These are phyloP conservation scores for Diplodia seriata DNA, from an alignment of 2,329 filamentous ascomycete genomes.

Conservation along the genomic window DNA sequence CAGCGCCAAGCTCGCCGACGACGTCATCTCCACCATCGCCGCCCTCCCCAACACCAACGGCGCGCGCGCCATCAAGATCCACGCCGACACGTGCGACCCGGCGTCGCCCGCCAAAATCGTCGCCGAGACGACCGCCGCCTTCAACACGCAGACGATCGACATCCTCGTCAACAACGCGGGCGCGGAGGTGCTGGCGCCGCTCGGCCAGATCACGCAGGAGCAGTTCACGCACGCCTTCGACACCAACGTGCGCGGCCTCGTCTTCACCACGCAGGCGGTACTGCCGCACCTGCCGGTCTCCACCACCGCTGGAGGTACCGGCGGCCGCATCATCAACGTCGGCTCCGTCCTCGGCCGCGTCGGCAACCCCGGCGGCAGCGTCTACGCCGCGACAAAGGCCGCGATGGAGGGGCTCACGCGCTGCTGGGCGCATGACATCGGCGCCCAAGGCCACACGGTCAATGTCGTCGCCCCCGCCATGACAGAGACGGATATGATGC, in stretches of 20 bases:
- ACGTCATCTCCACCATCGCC: slow-evolving; percentile 46
- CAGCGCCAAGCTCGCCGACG: slow-evolving; percentile 45
- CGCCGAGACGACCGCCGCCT: slow-evolving; percentile 45
- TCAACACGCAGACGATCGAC: slow-evolving; percentile 76
- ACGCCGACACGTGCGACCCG: slow-evolving; percentile 84
- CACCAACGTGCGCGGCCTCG: slow-evolving; percentile 92
- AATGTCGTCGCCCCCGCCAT: slow-evolving; percentile 68
- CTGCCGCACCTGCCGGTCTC: slow-evolving; percentile 73
- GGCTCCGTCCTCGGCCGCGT: slow-evolving; percentile 88
- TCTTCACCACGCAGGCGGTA: slow-evolving; percentile 95
- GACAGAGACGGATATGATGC: slow-evolving; percentile 64
- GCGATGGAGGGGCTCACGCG: slow-evolving; percentile 70
- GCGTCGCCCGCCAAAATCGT: slow-evolving; percentile 76
- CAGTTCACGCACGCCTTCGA: slow-evolving; percentile 87
- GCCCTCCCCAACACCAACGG: slow-evolving; percentile 34
- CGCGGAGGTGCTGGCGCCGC: slow-evolving; percentile 84
- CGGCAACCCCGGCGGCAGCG: slow-evolving; percentile 80
- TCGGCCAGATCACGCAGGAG: slow-evolving; percentile 80
- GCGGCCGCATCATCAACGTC: slow-evolving; percentile 93
- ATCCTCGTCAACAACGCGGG: slow-evolving; percentile 96
- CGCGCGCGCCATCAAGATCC: slow-evolving; percentile 69
- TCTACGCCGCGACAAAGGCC: slow-evolving; percentile 95
- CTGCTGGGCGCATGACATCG: slow-evolving; percentile 65
- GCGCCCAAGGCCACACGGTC: slow-evolving; percentile 63
- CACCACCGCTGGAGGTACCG: slow-evolving; percentile 56